Conservation (phyloP, 1,284 basidiomycete genomes). For the Papiliotrema laurentii region DNA sequence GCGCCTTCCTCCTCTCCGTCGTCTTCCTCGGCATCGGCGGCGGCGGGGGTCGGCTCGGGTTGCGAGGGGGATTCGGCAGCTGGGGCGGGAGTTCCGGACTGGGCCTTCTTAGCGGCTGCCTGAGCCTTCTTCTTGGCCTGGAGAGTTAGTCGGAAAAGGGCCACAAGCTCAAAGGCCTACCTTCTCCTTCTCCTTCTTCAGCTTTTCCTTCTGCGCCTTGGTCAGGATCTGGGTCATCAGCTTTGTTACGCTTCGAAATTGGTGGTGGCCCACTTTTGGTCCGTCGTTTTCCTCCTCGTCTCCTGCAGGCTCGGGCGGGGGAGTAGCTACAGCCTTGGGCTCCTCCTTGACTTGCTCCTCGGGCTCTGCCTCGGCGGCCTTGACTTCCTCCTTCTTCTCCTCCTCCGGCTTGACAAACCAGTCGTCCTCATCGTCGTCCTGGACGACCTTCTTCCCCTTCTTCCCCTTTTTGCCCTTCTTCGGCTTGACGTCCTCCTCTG, state of each 20-base stretch:
- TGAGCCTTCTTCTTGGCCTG: conserved; percentile 95
- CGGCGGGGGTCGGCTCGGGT: conserved; percentile 41
- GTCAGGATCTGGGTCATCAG: conserved; percentile 60
- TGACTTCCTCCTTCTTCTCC: conserved; percentile 25
- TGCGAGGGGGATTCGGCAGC: conserved; percentile 27
- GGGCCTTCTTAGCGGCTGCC: conserved; percentile 74
- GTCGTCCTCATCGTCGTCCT: conserved; percentile 29
- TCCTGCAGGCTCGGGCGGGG: conserved; percentile 46
- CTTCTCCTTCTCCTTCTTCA: conserved; percentile 94
- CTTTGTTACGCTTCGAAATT: background rate
- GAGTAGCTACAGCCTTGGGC: conserved; percentile 48
- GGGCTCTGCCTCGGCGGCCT: conserved; percentile 33
- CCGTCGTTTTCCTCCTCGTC: conserved; percentile 76
- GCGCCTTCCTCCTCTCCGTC: conserved; percentile 56
- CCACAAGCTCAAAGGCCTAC: conserved; percentile 45
- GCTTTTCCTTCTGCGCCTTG: conserved; percentile 89
- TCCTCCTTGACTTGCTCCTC: conserved; percentile 49
- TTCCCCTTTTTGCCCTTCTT: conserved; percentile 54
- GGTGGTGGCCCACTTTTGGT: conserved; percentile 26
- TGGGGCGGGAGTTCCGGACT: conserved; percentile 16
- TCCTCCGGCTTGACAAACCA: conserved; percentile 33
- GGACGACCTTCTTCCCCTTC: conserved; percentile 47
- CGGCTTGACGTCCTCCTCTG: conserved; percentile 48
- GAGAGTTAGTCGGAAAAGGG: too few relatives aligned
- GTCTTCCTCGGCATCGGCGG: conserved; percentile 57